Conservation (phyloP, 495 filamentous ascomycete genomes). For the Aspergillus coremiiformis region DNA sequence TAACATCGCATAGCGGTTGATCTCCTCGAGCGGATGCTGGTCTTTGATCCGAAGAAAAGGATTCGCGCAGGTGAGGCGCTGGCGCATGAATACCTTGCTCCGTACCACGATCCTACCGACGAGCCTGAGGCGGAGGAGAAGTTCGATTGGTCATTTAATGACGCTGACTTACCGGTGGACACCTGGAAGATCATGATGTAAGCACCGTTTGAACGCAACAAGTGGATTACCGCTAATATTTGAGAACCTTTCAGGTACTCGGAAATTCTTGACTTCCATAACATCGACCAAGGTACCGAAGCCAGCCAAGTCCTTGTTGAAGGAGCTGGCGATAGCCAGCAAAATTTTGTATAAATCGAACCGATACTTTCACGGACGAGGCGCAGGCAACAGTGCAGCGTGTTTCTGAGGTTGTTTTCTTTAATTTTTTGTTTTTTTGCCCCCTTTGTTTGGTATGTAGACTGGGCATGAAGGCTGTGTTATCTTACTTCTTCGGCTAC, state of each 20-base stretch:
- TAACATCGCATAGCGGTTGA: slow-evolving; percentile 63
- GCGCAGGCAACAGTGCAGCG: slow-evolving; percentile 11
- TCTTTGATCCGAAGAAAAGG: slow-evolving; percentile 91
- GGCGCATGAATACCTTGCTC: slow-evolving; percentile 85
- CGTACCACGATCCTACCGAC: slow-evolving; percentile 95
- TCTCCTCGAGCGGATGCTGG: slow-evolving; percentile 91
- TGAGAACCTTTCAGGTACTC: slow-evolving; percentile 69
- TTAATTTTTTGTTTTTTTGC: slow-evolving; percentile 5
- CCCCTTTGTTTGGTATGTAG: slow-evolving; percentile 13
- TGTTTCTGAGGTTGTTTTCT: slow-evolving; percentile 15
- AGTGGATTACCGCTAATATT: not conserved
- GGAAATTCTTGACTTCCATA: slow-evolving; percentile 98
- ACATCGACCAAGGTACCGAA: slow-evolving; percentile 60
- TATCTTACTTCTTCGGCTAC: slow-evolving; percentile 9
- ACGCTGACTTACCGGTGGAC: slow-evolving; percentile 93
- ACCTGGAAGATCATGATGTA: slow-evolving; percentile 99
- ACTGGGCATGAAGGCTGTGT: slow-evolving; percentile 14
- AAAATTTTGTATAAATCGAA: slow-evolving; percentile 25
- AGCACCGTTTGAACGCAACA: slow-evolving; percentile 3
- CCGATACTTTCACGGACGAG: slow-evolving; percentile 5
- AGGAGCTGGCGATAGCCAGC: slow-evolving; percentile 29
- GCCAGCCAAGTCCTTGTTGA: slow-evolving; percentile 30
- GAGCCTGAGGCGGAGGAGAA: slow-evolving; percentile 95
- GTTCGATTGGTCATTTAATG: slow-evolving; percentile 99
- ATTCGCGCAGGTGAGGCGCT: slow-evolving; percentile 78